Evolutionary conservation across 2,329 filamentous ascomycete species (phyloP).

Genomic region (Aphanoascus verrucosus): DNA sequence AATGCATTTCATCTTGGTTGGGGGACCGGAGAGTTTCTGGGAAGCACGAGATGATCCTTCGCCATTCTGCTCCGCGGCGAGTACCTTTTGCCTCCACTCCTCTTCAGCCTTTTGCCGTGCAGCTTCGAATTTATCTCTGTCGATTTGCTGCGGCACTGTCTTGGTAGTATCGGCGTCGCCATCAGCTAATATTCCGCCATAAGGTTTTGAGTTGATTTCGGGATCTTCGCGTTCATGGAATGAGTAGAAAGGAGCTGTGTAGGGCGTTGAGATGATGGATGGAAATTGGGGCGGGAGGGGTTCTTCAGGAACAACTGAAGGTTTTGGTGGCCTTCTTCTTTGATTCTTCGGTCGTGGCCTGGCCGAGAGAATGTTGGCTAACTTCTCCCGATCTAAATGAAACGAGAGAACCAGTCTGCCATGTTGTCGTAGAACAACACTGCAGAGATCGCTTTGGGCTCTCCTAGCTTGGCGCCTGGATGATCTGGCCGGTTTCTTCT

Average conservation of each 20-base stretch:
- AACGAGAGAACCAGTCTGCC: conserved; percentile 49
- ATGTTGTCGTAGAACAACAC: conserved; percentile 32
- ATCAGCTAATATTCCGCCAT: conserved; percentile 85
- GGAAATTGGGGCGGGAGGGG: conserved; percentile 47
- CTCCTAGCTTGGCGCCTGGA: conserved; percentile 49
- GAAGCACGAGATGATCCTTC: conserved; percentile 53
- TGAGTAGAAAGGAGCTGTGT: conserved; percentile 72
- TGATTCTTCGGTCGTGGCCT: conserved; percentile 48
- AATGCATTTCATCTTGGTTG: conserved; percentile 96
- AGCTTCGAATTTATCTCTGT: conserved; percentile 78
- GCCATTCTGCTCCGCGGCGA: conserved; percentile 53
- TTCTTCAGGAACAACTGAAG: conserved; percentile 31
- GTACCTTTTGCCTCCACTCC: conserved; percentile 65
- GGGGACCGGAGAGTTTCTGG: conserved; percentile 69
- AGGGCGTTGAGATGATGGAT: conserved; percentile 50
- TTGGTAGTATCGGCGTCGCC: conserved; percentile 81
- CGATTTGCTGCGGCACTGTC: conserved; percentile 68
- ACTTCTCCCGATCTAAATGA: conserved; percentile 46
- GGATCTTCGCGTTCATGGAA: conserved; percentile 84
- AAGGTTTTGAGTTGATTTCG: conserved; percentile 83
- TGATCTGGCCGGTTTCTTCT: conserved; percentile 13
- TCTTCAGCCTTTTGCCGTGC: conserved; percentile 86
- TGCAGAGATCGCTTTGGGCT: conserved; percentile 32
- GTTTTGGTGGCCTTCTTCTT: conserved; percentile 39
- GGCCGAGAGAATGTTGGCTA: conserved; percentile 50